phyloP scores from a whole-genome alignment of 2,329 filamentous ascomycete species.

The Parasarocladium wereldwijsianum region DNA sequence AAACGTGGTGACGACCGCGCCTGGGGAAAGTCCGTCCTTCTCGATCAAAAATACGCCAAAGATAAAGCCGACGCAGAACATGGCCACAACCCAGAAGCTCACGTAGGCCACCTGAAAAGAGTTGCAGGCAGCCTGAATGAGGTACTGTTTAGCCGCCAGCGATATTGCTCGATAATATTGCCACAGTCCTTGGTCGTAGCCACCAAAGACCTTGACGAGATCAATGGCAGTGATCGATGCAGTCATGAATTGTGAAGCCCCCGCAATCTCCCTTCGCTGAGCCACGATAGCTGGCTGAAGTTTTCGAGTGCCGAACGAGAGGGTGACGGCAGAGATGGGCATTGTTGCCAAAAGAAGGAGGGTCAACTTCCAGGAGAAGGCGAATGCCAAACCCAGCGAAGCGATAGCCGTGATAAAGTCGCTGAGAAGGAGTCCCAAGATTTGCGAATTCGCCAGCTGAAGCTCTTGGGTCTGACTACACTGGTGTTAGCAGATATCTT shows the following conservation, averaged over 20 bases:
- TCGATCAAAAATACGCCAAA: slow-evolving; percentile 62
- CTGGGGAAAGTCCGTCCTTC: slow-evolving; percentile 38
- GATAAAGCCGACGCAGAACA: slow-evolving; percentile 87
- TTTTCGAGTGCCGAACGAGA: slow-evolving; percentile 43
- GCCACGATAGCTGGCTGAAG: slow-evolving; percentile 51
- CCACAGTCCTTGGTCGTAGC: slow-evolving; percentile 51
- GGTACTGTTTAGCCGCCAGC: slow-evolving; percentile 46
- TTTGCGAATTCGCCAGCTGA: slow-evolving; percentile 65
- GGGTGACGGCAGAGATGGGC: slow-evolving; percentile 47
- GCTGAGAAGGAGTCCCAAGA: slow-evolving; percentile 55
- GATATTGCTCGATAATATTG: slow-evolving; percentile 47
- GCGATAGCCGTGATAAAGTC: slow-evolving; percentile 49
- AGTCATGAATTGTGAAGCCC: slow-evolving; percentile 56
- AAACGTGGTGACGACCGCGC: slow-evolving; percentile 67
- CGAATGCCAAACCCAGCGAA: slow-evolving; percentile 58
- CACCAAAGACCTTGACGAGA: slow-evolving; percentile 75
- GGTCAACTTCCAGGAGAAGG: slow-evolving; percentile 72
- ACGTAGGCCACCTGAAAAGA: slow-evolving; percentile 60
- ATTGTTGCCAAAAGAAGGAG: slow-evolving; percentile 62
- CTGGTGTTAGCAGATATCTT: background rate
- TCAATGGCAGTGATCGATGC: slow-evolving; percentile 64
- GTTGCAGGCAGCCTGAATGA: slow-evolving; percentile 52
- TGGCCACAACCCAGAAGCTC: slow-evolving; percentile 56
- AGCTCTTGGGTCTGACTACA: slow-evolving; percentile 67
- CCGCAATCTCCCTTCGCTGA: slow-evolving; percentile 53